A percentile compares a stretch with the other conserved stretches of the same genome.
Conservation (phyloP, 495 filamentous ascomycete genomes). For the Penicillium antarcticum region DNA sequence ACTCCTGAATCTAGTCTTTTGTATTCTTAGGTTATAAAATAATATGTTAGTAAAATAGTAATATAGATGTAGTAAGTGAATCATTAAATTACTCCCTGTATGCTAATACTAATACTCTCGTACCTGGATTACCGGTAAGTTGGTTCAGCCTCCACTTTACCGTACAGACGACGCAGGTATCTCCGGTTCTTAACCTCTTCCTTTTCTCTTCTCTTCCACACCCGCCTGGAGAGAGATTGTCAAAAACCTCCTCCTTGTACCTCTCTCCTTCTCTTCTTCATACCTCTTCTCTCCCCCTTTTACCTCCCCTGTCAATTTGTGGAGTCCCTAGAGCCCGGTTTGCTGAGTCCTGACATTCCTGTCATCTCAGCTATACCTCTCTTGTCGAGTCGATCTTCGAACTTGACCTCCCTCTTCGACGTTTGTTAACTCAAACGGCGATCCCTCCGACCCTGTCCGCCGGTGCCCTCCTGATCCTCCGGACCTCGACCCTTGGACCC, state of each 20-base stretch:
- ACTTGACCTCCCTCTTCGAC: slow-evolving; percentile 40
- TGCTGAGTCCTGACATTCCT: slow-evolving; percentile 25
- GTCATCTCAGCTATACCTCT: slow-evolving; percentile 36
- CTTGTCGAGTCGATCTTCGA: slow-evolving; percentile 46
- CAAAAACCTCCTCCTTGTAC: slow-evolving; percentile 35
- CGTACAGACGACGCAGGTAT: slow-evolving; percentile 27
- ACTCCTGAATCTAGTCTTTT: too few species aligned
- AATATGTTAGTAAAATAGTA: too few species aligned
- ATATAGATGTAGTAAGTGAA: too few species aligned
- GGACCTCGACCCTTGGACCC: slow-evolving; percentile 34
- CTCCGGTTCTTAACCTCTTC: slow-evolving; percentile 30
- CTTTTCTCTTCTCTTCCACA: slow-evolving; percentile 43
- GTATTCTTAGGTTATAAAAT: too few species aligned
- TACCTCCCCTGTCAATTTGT: slow-evolving; percentile 52
- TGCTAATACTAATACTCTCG: neutral
- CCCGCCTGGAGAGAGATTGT: slow-evolving; percentile 50
- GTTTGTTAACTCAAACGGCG: slow-evolving; percentile 52
- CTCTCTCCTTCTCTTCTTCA: slow-evolving; percentile 33
- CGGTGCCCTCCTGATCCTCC: slow-evolving; percentile 35
- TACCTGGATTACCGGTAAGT: neutral
- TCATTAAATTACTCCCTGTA: neutral
- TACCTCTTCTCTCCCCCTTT: slow-evolving; percentile 53
- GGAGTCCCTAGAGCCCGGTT: slow-evolving; percentile 44
- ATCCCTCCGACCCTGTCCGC: slow-evolving; percentile 27
- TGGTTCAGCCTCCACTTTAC: slow-evolving; percentile 30